phyloP scores from a whole-genome alignment of 225 moss, liverwort and hornwort species.

The Polytrichum formosum region DNA sequence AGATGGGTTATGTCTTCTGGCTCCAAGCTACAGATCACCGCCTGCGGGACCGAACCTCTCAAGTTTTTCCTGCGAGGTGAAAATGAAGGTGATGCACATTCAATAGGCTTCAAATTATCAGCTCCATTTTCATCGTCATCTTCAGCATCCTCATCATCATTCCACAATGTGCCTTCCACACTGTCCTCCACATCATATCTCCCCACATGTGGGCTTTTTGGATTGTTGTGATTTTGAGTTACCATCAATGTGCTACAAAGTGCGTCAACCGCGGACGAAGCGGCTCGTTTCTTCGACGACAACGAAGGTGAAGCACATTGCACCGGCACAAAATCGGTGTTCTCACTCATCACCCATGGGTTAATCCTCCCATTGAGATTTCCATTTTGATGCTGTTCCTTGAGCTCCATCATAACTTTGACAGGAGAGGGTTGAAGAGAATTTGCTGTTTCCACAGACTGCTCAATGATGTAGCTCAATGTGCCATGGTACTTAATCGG shows the following conservation, averaged over 20 bases:
- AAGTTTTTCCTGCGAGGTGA: conserved; percentile 28
- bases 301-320: conserved; percentile 47
- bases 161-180: conserved; percentile 31
- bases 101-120: conserved; percentile 38
- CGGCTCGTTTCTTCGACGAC: conserved; percentile 23
- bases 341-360: conserved; percentile 29
- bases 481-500: not conserved
- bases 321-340: conserved; percentile 37
- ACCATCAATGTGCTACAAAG: conserved; percentile 18
- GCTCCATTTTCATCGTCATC: conserved; percentile 33
- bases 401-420: not conserved
- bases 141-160: conserved; percentile 22
- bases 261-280: conserved; percentile 26
- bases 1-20: conserved; percentile 7
- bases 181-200: conserved; percentile 21
- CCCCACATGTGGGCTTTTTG: conserved; percentile 3
- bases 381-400: not conserved
- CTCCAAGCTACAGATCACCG: conserved; percentile 26
- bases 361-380: conserved; percentile 4
- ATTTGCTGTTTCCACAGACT: conserved; percentile 9
- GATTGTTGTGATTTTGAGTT: conserved; percentile 2
- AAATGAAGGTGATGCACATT: conserved; percentile 54
- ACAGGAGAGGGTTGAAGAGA: conserved; percentile 30
- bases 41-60: conserved; percentile 25
- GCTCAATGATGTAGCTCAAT: conserved; percentile 18